Conservation (phyloP, 805 yeast species). For the Lipomyces yamadae region DNA sequence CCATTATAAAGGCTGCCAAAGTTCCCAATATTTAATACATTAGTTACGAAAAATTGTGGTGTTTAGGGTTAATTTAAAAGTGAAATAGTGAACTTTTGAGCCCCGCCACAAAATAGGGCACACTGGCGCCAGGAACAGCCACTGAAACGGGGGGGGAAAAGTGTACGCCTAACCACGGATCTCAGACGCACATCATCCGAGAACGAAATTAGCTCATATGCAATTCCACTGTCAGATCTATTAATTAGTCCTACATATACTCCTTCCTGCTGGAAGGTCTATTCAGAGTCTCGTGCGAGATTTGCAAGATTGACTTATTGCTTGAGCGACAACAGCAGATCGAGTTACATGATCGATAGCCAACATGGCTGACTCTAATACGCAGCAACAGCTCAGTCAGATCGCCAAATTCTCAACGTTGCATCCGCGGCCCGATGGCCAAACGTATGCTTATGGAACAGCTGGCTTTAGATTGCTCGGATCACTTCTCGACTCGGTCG, state of each 20-base stretch:
- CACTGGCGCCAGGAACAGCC: background rate
- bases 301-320: background rate
- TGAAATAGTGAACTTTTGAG: too few relatives aligned
- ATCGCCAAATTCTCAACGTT: slow-evolving; percentile 29
- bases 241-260: background rate
- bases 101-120: too few relatives aligned
- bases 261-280: background rate
- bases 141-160: background rate
- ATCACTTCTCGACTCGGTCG: slow-evolving; percentile 71
- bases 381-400: slow-evolving; percentile 17
- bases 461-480: slow-evolving; percentile 93
- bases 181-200: too few relatives aligned
- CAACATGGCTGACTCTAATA: background rate
- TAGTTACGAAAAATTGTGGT: background rate
- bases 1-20: too few relatives aligned
- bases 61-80: background rate
- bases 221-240: background rate
- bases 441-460: slow-evolving; percentile 78
- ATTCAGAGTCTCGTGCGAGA: background rate
- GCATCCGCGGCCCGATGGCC: slow-evolving; percentile 55
- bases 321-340: background rate
- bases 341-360: background rate
- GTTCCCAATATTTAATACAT: too few relatives aligned
- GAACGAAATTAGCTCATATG: background rate
- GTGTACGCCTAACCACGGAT: background rate